Percentiles rank a stretch among this genome's conserved stretches.
Conservation (phyloP, 2,329 filamentous ascomycete species). For the Xylaria sp. region DNA sequence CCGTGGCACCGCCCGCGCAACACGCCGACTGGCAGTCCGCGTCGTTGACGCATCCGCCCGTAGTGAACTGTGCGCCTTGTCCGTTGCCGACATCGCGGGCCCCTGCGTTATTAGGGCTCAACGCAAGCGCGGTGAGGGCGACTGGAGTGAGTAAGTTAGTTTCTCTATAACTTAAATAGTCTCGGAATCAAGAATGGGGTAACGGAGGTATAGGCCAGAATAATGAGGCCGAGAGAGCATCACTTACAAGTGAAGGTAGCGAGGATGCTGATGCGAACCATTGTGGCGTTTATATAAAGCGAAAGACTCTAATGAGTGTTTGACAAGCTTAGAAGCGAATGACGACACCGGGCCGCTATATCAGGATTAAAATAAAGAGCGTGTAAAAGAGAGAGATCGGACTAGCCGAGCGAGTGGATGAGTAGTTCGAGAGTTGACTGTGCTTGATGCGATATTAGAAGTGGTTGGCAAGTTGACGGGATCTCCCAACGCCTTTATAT, state of each 20-base stretch:
- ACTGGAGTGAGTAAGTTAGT: constrained; percentile 44
- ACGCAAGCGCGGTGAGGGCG: constrained; percentile 47
- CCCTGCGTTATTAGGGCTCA: constrained; percentile 51
- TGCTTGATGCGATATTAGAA: constrained; percentile 16
- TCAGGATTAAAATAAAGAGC: constrained; percentile 18
- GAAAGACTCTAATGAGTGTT: constrained; percentile 19
- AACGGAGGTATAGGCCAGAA: neutral
- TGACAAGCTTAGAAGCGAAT: constrained; percentile 27
- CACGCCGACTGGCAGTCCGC: constrained; percentile 51
- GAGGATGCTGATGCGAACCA: constrained; percentile 51
- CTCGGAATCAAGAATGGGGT: neutral
- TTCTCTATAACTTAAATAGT: neutral
- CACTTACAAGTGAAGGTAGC: constrained; percentile 48
- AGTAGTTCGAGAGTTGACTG: constrained; percentile 4
- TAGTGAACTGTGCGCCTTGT: constrained; percentile 53
- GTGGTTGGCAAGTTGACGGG: neutral
- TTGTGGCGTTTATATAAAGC: constrained; percentile 43
- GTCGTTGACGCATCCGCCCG: constrained; percentile 52
- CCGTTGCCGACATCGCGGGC: constrained; percentile 52
- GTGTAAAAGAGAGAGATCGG: constrained; percentile 20
- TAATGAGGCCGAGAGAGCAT: constrained; percentile 6
- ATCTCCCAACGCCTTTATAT: constrained; percentile 28
- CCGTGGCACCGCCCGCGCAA: constrained; percentile 48
- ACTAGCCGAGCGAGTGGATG: constrained; percentile 28
- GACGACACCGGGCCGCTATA: constrained; percentile 36